Conservation (phyloP, 2,329 filamentous ascomycete species). For the Capronia americana region DNA sequence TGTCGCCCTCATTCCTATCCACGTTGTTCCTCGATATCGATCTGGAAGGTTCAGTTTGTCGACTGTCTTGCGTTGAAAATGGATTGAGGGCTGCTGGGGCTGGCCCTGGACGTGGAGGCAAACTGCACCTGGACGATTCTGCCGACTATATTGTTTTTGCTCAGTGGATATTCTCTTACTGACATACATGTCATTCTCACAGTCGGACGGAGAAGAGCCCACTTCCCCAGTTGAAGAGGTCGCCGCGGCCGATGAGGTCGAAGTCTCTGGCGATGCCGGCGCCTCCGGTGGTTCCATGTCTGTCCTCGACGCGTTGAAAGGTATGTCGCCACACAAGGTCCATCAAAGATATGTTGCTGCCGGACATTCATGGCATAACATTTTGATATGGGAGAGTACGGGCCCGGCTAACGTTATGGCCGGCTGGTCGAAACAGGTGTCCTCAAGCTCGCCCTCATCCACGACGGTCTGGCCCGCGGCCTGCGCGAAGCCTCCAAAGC, state of each 20-base stretch:
- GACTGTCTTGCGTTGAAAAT: neutral
- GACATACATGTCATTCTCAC: constrained; percentile 13
- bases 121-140: neutral
- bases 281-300: constrained; percentile 83
- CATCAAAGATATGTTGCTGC: neutral
- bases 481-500: constrained; percentile 99
- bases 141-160: neutral
- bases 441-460: constrained; percentile 97
- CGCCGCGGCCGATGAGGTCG: constrained; percentile 83
- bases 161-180: neutral
- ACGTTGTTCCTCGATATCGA: neutral
- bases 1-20: constrained; percentile 27
- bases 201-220: constrained; percentile 99
- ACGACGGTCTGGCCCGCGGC: constrained; percentile 98
- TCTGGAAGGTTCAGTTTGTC: neutral
- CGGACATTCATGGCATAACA: neutral
- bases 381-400: neutral
- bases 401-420: constrained; percentile 1
- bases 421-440: constrained; percentile 60
- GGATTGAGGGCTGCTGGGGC: neutral
- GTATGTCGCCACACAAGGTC: constrained; percentile 24
- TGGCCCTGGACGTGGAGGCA: neutral
- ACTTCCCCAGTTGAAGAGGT: constrained; percentile 66
- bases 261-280: constrained; percentile 88
- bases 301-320: constrained; percentile 97